Base-by-base conservation (phyloP, 495 filamentous ascomycete genomes). In the Penicillium lividum region DNA sequence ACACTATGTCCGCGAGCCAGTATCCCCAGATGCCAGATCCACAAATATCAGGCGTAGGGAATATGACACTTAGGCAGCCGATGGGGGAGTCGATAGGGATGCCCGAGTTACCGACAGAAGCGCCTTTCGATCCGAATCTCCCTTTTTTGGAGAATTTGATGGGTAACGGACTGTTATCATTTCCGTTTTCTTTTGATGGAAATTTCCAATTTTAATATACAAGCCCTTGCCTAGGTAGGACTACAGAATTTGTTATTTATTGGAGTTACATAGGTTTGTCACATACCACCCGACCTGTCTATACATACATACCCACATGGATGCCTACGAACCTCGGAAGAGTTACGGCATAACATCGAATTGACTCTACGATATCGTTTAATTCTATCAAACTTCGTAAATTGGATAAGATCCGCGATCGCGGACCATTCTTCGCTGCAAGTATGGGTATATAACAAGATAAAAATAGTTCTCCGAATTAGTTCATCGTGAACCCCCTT, bases 101-200 rank as follows among this genome's bases (percentile, higher is more conserved):
- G 40, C 7, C 43, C 3, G 54, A 40, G 15, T 40, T 40, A 16
- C 13, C 38, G 15, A 15, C 62, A 1, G 66, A 70, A 0, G 59
- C 69, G 27, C 44, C 55, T 1, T 68, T 72, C 33, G 63, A 69
- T 22, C 57, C 73, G 27, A 63, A 72, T 34, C 50, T 77, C 33
- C 67, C 70, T 18, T 62, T 64, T n/a, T 38, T 79, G 54, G 72
- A 65, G 3, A 73, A 55, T 51, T 70, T 77, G 64, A 51, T 77
- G 48, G 76, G 74, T 7, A 73, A 75, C 46, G 70, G 70, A 10
- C 45, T 77, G 15, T 71, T 74, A 33, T 65, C 67, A 10, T 64
- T 77, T 29, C 72, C 74, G 18, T 59, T 73, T 34, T 40, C 65
- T n/a, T 61, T 69, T 42, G 69, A 73, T 33, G 60, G 57, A 33